These are phyloP conservation scores for Magnolia changhungtana DNA, from an alignment of 164 flowering plant genomes.

Conservation along the genomic window DNA sequence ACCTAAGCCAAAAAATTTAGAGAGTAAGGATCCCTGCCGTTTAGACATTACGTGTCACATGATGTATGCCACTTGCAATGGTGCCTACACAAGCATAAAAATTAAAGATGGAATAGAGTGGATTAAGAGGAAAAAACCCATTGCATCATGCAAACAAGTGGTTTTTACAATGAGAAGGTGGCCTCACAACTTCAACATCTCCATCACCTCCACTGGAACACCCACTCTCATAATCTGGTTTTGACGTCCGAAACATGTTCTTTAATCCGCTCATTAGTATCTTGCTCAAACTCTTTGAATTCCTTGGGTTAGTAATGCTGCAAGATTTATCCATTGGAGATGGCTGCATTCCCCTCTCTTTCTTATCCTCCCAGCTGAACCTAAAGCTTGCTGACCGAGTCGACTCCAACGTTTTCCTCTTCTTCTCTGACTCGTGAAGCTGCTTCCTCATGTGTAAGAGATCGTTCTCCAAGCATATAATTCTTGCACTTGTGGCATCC, in stretches of 20 bases:
- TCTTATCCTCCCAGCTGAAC: conserved; percentile 27
- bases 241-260: conserved; percentile 40
- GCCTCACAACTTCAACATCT: background rate
- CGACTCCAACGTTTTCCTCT: conserved; percentile 15
- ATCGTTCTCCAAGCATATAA: conserved; percentile 58
- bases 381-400: conserved; percentile 57
- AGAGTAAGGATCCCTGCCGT: too few relatives aligned
- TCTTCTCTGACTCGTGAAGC: conserved; percentile 25
- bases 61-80: too few relatives aligned
- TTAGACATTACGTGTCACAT: too few relatives aligned
- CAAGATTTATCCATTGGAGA: conserved; percentile 19
- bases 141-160: background rate
- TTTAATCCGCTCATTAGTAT: conserved; percentile 53
- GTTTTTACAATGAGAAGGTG: background rate
- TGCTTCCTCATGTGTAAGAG: conserved; percentile 54
- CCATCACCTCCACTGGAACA: conserved; percentile 10
- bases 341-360: conserved; percentile 39
- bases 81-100: background rate
- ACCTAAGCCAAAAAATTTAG: too few relatives aligned
- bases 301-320: background rate
- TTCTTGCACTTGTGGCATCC: conserved; percentile 54
- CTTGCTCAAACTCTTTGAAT: conserved; percentile 28
- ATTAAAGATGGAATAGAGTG: background rate
- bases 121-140: background rate
- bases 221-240: background rate